phyloP scores from a whole-genome alignment of 1,139 yeast species.

The Yamadazyma mexicana region DNA sequence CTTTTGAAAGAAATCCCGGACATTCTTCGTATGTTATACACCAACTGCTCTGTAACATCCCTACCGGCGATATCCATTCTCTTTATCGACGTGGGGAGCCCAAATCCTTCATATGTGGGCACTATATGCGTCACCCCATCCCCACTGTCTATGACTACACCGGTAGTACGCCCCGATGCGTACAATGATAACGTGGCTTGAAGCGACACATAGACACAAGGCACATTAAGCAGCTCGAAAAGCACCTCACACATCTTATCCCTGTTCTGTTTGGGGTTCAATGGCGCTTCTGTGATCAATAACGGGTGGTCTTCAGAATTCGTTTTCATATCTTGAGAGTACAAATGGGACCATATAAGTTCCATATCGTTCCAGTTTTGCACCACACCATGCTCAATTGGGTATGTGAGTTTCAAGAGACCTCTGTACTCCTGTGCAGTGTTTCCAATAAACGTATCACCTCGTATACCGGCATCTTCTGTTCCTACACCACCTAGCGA shows the following conservation, averaged over 20 bases:
- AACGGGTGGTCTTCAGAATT: slow-evolving; percentile 57
- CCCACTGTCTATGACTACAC: slow-evolving; percentile 85
- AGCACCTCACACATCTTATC: slow-evolving; percentile 73
- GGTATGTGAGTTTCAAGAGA: slow-evolving; percentile 64
- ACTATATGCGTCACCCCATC: slow-evolving; percentile 90
- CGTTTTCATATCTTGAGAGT: slow-evolving; percentile 56
- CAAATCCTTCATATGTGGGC: slow-evolving; percentile 88
- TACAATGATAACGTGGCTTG: slow-evolving; percentile 86
- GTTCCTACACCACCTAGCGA: slow-evolving; percentile 27
- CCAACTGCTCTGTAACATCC: slow-evolving; percentile 77
- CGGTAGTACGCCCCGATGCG: slow-evolving; percentile 90
- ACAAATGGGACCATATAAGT: slow-evolving; percentile 65
- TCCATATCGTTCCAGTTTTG: slow-evolving; percentile 88
- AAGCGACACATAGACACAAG: slow-evolving; percentile 78
- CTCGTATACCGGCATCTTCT: slow-evolving; percentile 17
- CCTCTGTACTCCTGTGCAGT: slow-evolving; percentile 78
- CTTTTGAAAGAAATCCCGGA: slow-evolving; percentile 62
- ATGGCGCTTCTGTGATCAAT: slow-evolving; percentile 85
- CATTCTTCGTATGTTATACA: slow-evolving; percentile 60
- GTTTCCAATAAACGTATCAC: slow-evolving; percentile 63
- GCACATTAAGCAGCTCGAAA: slow-evolving; percentile 84
- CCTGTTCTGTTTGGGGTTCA: slow-evolving; percentile 72
- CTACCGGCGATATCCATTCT: slow-evolving; percentile 85
- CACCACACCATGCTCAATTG: slow-evolving; percentile 81
- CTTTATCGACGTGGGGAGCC: slow-evolving; percentile 69